Base-by-base conservation (phyloP, 495 filamentous ascomycete genomes). In the Aspergillus cristatus region DNA sequence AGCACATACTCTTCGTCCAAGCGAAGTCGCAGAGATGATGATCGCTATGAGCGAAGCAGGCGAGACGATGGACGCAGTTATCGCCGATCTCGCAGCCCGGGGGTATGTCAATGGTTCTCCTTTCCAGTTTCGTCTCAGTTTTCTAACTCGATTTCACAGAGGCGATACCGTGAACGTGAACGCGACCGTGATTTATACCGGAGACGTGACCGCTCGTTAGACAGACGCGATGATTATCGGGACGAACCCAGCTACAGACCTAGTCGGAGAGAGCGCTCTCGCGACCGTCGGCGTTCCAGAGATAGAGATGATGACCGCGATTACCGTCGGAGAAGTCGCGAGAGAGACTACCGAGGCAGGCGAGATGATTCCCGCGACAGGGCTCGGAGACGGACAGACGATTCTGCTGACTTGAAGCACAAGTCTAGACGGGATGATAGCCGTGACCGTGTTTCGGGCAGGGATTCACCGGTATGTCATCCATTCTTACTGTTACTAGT, bases 281-380 rank as follows among this genome's bases (percentile, higher is more conserved):
- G 80, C 67, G 81, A 85, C 37, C 66, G 69, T 26, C 57, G 70
- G 18, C 76, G 78, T 24, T 78, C 70, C 16, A 54, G 68, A 62
- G 78, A 79, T 37, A 62, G 77, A 53, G 74, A 75, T 40, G 57
- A 60, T 29, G 71, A 74, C 18, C 73, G 73, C 37, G 76, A 81
- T 34, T 66, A 76, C 54, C 74, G 76, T 37, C 70, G 77, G 42
- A 67, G 75, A 41, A 84, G 81, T 50, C 74, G 80, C 51, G 84
- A 89, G 28, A 75, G 79, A 58, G 84, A 87, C 46, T 71, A 79
- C 48, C 76, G 82, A 60, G 61, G 62, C 46, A 84, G 82, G 71
- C 81, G 79, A 77, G 83, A 87, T 68, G 81, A 82, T 46, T 86
- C 82, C 57, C 76, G 79, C 60, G 82, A 87, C 48, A 75, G 76